These are phyloP conservation scores for Knoxia roxburghii DNA, from an alignment of 257 asterid genomes.

Conservation along the genomic window DNA sequence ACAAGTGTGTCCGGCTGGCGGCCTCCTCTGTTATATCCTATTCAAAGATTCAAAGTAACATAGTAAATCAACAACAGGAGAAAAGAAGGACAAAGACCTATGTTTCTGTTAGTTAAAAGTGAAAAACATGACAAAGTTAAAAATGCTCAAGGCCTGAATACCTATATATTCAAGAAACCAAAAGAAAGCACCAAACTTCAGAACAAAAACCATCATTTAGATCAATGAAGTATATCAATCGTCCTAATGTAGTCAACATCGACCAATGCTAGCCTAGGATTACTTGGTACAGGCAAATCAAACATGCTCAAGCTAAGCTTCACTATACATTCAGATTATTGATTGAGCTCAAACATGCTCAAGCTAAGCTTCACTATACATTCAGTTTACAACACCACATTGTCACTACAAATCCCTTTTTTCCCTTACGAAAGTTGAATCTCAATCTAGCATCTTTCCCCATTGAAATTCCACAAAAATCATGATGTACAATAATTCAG, in stretches of 20 bases:
- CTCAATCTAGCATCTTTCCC: not conserved
- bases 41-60: not conserved
- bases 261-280: not conserved
- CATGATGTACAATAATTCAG: too few species aligned
- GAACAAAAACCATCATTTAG: not conserved
- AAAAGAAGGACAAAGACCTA: not conserved
- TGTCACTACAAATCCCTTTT: not conserved
- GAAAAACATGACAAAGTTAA: not conserved
- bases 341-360: too few species aligned
- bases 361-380: not conserved
- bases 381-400: not conserved
- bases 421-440: not conserved
- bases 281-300: not conserved
- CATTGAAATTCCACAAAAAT: not conserved
- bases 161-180: not conserved
- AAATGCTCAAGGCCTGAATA: not conserved
- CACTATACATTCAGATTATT: too few species aligned
- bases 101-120: not conserved
- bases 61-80: not conserved
- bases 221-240: not conserved
- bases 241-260: not conserved
- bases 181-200: slow-evolving; percentile 1
- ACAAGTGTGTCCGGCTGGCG: slow-evolving; percentile 77
- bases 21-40: slow-evolving; percentile 58
- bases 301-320: too few species aligned